These are phyloP conservation scores for Boletus rubroflammeus DNA, from an alignment of 768 basidiomycete genomes.

Conservation along the genomic window DNA sequence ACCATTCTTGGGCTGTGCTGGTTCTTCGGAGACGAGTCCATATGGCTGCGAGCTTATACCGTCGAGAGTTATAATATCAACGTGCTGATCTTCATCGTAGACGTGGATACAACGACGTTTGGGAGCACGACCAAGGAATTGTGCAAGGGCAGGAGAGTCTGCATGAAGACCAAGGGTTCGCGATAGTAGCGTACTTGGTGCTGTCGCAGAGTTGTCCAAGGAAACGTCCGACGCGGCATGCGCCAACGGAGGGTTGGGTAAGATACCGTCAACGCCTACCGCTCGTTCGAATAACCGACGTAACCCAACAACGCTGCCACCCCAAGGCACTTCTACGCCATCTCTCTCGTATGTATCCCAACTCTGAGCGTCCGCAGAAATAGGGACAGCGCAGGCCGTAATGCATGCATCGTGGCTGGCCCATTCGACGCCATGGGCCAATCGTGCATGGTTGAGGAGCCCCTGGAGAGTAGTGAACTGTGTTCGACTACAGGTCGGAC, in stretches of 20 bases:
- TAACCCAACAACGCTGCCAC: constrained; percentile 41
- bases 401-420: constrained; percentile 53
- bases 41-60: not conserved
- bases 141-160: constrained; percentile 50
- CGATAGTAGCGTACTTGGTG: constrained; percentile 39
- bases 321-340: constrained; percentile 34
- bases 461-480: constrained; percentile 52
- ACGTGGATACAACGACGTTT: constrained; percentile 41
- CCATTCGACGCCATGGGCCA: constrained; percentile 46
- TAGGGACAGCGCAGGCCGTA: constrained; percentile 39
- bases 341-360: constrained; percentile 39
- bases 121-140: constrained; percentile 44
- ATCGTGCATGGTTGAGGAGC: constrained; percentile 49
- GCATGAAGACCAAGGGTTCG: constrained; percentile 47
- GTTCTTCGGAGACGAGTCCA: not conserved
- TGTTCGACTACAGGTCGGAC: constrained; percentile 41
- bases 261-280: constrained; percentile 36
- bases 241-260: constrained; percentile 9
- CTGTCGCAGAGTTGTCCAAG: constrained; percentile 5
- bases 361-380: constrained; percentile 30
- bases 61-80: constrained; percentile 32
- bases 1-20: constrained; percentile 1
- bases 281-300: constrained; percentile 48
- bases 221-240: not conserved
- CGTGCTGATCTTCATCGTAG: constrained; percentile 29